Conservation (phyloP, 768 basidiomycete genomes). For the Epithele typhae region DNA sequence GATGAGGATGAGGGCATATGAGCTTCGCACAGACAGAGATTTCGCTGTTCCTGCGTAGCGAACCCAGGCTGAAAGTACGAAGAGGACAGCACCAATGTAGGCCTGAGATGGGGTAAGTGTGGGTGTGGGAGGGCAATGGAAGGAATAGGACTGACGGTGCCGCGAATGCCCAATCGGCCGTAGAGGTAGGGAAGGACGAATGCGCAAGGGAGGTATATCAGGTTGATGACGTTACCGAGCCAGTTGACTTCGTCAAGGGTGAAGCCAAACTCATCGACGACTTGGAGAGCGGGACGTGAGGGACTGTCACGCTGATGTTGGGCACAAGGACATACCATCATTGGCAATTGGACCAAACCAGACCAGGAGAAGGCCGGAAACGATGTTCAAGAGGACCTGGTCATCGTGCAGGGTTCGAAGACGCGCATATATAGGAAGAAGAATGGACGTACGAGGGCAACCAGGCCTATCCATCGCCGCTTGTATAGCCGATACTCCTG, state of each 20-base stretch:
- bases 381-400: slow-evolving; percentile 59
- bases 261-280: slow-evolving; percentile 59
- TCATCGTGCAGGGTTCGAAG: background rate
- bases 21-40: slow-evolving; percentile 44
- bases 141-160: slow-evolving; percentile 45
- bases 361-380: slow-evolving; percentile 63
- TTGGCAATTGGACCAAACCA: slow-evolving; percentile 87
- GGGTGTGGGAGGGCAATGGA: background rate
- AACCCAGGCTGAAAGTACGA: slow-evolving; percentile 70
- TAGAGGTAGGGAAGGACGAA: slow-evolving; percentile 55
- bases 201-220: slow-evolving; percentile 60
- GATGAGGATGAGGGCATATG: slow-evolving; percentile 65
- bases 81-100: slow-evolving; percentile 47
- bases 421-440: background rate
- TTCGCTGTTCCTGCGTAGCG: slow-evolving; percentile 65
- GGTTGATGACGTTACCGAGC: slow-evolving; percentile 66
- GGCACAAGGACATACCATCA: slow-evolving; percentile 38
- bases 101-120: slow-evolving; percentile 39
- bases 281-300: slow-evolving; percentile 29
- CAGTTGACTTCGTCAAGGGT: slow-evolving; percentile 73
- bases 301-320: background rate
- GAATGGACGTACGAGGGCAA: slow-evolving; percentile 47
- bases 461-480: slow-evolving; percentile 59
- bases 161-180: slow-evolving; percentile 54
- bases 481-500: slow-evolving; percentile 60